Base-by-base conservation (phyloP, 2,329 filamentous ascomycete species). In the Paraphoma chrysanthemicola region DNA sequence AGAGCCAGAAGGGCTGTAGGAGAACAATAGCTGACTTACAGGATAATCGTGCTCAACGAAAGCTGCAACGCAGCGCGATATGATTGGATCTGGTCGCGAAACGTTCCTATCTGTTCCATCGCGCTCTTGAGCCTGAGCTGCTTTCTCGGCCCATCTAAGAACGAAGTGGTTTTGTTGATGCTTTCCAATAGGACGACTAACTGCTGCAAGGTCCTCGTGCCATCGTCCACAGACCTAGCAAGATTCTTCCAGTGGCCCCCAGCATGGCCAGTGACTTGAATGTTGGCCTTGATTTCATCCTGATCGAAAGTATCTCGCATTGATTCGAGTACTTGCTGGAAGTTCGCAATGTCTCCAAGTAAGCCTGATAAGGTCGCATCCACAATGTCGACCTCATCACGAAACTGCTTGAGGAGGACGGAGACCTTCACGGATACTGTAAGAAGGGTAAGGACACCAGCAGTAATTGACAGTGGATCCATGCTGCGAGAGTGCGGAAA, bases 231-330 rank as follows among this genome's bases (percentile, higher is more conserved):
- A 3, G 62, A 64, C 44, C 60, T 54, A 42, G 60, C 56, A 11
- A 69, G 60, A 29, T 69, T 68, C 42, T 64, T 64, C 62, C 59
- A 70, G 50, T 68, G 66, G 42, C 51, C 63, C 11, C 64, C 63
- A 4, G 65, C 55, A 52, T 69, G 63, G 5, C 66, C 66, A 4
- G 63, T 70, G 3, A 45, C 48, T 28, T 63, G 59, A 10, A 66
- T 44, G 23, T 54, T 54, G 14, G 54, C 56, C 41, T 59, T 60
- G 29, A 63, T 54, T n/a, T 65, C 60, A 11, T 58, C 45, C n/a
- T 64, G 62, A 8, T 62, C 57, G 43, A 70, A 61, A 1, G 64
- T 69, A 31, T 69, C 67, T 56, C 58, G 63, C 64, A 68, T 67
- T 11, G 64, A 64, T 47, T 59, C 54, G 14, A 70, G 39, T 12